A percentile compares a stretch with the other conserved stretches of the same genome.
phyloP scores from a whole-genome alignment of 2,329 filamentous ascomycete genomes.

The Cordyceps sp. region DNA sequence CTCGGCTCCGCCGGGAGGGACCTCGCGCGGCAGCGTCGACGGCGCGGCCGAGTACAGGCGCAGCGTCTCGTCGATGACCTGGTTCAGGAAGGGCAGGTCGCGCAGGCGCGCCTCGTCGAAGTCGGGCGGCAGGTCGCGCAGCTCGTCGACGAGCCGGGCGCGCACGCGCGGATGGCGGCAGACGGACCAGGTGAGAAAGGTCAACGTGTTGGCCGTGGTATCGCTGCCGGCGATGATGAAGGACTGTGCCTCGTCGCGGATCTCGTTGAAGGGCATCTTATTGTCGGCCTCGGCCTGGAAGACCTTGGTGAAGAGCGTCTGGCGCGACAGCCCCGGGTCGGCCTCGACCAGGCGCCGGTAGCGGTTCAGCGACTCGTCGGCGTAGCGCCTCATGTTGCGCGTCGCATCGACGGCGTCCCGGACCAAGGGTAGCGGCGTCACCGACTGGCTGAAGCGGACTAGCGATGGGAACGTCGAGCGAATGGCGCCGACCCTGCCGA shows the following conservation, averaged over 20 bases:
- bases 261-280: slow-evolving; percentile 12
- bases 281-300: slow-evolving; percentile 16
- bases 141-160: slow-evolving; percentile 15
- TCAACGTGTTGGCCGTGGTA: slow-evolving; percentile 31
- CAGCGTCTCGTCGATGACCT: slow-evolving; percentile 26
- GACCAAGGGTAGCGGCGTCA: slow-evolving; percentile 10
- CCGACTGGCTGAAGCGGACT: slow-evolving; percentile 5
- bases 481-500: slow-evolving; percentile 8
- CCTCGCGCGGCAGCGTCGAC: slow-evolving; percentile 19
- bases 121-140: slow-evolving; percentile 15
- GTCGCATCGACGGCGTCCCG: slow-evolving; percentile 2
- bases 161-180: slow-evolving; percentile 13
- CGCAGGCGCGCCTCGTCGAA: slow-evolving; percentile 7
- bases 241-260: slow-evolving; percentile 19
- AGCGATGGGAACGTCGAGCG: slow-evolving; percentile 12
- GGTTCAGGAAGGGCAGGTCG: slow-evolving; percentile 21
- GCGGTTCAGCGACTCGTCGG: slow-evolving; percentile 11
- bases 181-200: slow-evolving; percentile 26
- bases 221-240: slow-evolving; percentile 35
- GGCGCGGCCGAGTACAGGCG: slow-evolving; percentile 25
- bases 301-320: slow-evolving; percentile 20
- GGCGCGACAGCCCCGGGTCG: slow-evolving; percentile 7
- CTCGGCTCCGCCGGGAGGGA: slow-evolving; percentile 20
- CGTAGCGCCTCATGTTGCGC: slow-evolving; percentile 8
- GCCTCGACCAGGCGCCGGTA: slow-evolving; percentile 9